phyloP scores from a whole-genome alignment of 495 filamentous ascomycete species.

The Sordaria brevicollis region DNA sequence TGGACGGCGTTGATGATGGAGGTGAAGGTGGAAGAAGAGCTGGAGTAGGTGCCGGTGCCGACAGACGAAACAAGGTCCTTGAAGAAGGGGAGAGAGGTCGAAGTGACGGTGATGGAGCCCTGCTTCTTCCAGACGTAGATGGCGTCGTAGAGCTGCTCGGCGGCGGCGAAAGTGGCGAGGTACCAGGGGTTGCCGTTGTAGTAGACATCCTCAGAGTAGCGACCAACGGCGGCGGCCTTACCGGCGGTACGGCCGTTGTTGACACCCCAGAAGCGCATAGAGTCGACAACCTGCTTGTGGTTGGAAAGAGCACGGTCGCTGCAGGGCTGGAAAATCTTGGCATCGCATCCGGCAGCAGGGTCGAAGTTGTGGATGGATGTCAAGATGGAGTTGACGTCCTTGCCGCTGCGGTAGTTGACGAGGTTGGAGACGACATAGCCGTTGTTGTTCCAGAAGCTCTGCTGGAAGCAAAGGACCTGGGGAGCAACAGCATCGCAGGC shows the following conservation, averaged over 20 bases:
- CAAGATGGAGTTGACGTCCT: constrained; percentile 54
- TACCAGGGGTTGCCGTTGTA: constrained; percentile 61
- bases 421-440: constrained; percentile 49
- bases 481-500: constrained; percentile 46
- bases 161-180: constrained; percentile 51
- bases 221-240: constrained; percentile 50
- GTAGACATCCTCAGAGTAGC: constrained; percentile 61
- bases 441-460: constrained; percentile 50
- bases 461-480: constrained; percentile 49
- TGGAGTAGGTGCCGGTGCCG: constrained; percentile 40
- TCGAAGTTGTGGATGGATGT: constrained; percentile 56
- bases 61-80: constrained; percentile 37
- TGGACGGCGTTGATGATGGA: constrained; percentile 43
- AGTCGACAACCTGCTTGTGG: constrained; percentile 53
- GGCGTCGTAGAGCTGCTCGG: constrained; percentile 57
- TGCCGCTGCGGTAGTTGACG: constrained; percentile 40
- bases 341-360: constrained; percentile 45
- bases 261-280: constrained; percentile 53
- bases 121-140: constrained; percentile 48
- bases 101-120: constrained; percentile 42
- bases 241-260: constrained; percentile 41
- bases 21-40: constrained; percentile 35
- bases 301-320: constrained; percentile 52
- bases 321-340: constrained; percentile 53
- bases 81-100: constrained; percentile 49